phyloP scores from a whole-genome alignment of 768 basidiomycete species.

The Tricholoma saponaceum region DNA sequence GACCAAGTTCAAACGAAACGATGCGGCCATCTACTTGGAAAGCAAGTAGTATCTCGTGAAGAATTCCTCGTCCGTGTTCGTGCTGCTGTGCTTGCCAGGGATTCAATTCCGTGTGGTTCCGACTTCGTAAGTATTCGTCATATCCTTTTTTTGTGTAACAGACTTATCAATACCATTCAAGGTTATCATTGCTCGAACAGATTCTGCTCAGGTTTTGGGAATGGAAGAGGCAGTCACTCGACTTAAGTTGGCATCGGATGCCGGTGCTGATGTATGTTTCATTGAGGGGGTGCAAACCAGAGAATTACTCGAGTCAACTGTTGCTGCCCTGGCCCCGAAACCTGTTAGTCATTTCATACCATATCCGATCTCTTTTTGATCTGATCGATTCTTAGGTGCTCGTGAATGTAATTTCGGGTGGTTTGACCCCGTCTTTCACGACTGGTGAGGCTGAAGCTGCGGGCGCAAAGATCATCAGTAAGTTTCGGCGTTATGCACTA shows the following conservation, averaged over 20 bases:
- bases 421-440: conserved; percentile 73
- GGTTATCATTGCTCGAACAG: conserved; percentile 74
- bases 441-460: conserved; percentile 60
- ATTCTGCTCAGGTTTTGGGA: conserved; percentile 73
- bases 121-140: conserved; percentile 52
- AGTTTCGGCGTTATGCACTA: conserved; percentile 19
- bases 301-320: conserved; percentile 58
- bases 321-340: conserved; percentile 65
- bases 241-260: conserved; percentile 66
- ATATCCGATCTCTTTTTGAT: neutral
- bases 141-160: neutral
- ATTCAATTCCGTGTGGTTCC: conserved; percentile 68
- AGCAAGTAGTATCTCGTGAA: conserved; percentile 77
- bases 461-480: conserved; percentile 78
- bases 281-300: conserved; percentile 74
- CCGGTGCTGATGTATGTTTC: conserved; percentile 78
- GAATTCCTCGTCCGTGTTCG: conserved; percentile 73
- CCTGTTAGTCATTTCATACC: conserved; percentile 38
- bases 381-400: conserved; percentile 41
- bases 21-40: conserved; percentile 76
- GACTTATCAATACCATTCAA: conserved; percentile 13
- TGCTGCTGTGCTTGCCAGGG: conserved; percentile 73
- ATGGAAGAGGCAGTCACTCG: conserved; percentile 73
- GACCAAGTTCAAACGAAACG: conserved; percentile 82
- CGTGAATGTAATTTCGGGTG: conserved; percentile 78